Evolutionary conservation across 2,329 filamentous ascomycete species (phyloP), one percentile per base, ranked within the genome.

Genomic region (Fusarium annulatum): DNA sequence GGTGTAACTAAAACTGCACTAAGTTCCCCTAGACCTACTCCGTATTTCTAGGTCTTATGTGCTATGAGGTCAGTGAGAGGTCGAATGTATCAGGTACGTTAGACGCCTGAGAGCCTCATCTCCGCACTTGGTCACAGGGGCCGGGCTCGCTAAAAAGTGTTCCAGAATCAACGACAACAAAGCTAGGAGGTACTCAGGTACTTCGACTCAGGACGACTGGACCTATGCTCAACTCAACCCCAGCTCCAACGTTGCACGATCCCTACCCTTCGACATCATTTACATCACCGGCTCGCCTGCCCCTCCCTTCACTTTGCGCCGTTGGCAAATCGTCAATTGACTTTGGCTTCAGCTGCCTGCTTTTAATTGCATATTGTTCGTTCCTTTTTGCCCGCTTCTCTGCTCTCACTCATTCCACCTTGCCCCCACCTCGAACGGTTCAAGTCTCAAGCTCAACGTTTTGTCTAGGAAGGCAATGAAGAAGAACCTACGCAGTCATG

Each of bases 401-500:
- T 64, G 23, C 38, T 38, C 56, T 53, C 43, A 48, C 21, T n/a
- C 36, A 41, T 55, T 59, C 46, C 45, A 16, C 57, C 52, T 41
- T 28, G 56, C 61, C 65, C 71, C 68, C 69, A 64, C 58, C 64
- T 61, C 57, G 42, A 41, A 52, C 45, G 48, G 51, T 43, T 65
- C 55, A 62, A 72, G 49, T 67, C 58, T 55, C 43, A 49, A 60
- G 55, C 51, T 60, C 52, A 45, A 57, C 51, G 28, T 61, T 49
- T 69, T 51, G 57, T 66, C 52, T 51, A 71, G 79, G 81, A 51
- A 70, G 79, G 81, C 74, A 74, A 82, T 83, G 80, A 80, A 67
- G 73, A 66, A 71, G 69, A 61, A 57, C 71, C 72, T 63, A 67
- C 76, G 71, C 78, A 69, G 81, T 76, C 76, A 87, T 87, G 85